Conservation (phyloP, 129 eudicot species). For the Pittosporum tobira region DNA sequence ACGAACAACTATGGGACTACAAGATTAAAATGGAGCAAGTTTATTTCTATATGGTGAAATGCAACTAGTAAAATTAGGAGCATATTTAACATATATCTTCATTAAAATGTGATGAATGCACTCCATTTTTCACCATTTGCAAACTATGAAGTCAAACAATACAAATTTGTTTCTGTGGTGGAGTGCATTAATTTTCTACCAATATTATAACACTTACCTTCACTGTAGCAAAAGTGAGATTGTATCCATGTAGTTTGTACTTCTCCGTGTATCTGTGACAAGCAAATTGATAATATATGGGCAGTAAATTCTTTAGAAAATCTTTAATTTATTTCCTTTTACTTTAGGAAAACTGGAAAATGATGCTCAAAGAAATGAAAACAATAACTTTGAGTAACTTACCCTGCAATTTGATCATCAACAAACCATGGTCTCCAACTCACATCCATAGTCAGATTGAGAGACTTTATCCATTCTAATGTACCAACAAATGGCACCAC, state of each 20-base stretch:
- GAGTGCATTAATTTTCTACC: too few species aligned
- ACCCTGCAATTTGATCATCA: conserved; percentile 35
- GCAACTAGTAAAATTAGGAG: background rate
- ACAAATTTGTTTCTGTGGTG: too few species aligned
- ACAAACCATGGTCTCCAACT: conserved; percentile 41
- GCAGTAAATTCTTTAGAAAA: background rate
- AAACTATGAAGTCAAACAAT: too few species aligned
- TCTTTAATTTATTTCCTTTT: background rate
- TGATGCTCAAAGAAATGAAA: background rate
- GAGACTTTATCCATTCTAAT: conserved; percentile 23
- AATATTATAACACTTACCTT: background rate
- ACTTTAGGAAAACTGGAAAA: background rate
- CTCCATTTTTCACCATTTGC: too few species aligned
- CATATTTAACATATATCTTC: too few species aligned
- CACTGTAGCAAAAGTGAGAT: conserved; percentile 9
- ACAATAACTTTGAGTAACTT: background rate
- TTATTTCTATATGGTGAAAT: background rate
- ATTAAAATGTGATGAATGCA: too few species aligned
- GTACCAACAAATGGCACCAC: background rate
- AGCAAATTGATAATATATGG: background rate
- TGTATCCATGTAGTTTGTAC: conserved; percentile 4
- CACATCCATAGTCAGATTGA: conserved; percentile 15
- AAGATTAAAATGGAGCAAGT: conserved; percentile 1
- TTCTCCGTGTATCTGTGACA: conserved; percentile 5
- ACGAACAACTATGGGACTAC: too few species aligned